Conservation (phyloP, 2,329 filamentous ascomycete species). For the Exutisphaerella laricina region DNA sequence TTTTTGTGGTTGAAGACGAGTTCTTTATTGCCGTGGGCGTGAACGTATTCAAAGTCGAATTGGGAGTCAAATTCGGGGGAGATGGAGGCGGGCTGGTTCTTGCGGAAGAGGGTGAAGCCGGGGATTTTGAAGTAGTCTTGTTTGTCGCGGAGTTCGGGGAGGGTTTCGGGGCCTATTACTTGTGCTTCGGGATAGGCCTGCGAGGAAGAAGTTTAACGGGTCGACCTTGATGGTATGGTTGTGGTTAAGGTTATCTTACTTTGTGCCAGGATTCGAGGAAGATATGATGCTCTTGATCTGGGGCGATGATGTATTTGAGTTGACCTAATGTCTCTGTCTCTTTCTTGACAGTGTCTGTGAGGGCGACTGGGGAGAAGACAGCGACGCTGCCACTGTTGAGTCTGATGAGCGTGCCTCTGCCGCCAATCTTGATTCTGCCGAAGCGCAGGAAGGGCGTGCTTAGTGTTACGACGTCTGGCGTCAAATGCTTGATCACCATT, state of each 20-base stretch:
- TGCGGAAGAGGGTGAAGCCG: conserved; percentile 48
- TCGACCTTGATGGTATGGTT: conserved; percentile 13
- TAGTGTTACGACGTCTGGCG: conserved; percentile 69
- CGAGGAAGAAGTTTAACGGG: not conserved
- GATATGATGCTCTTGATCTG: conserved; percentile 92
- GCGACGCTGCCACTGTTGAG: conserved; percentile 72
- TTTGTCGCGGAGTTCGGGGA: conserved; percentile 69
- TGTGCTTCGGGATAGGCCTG: conserved; percentile 68
- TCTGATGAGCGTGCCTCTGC: conserved; percentile 78
- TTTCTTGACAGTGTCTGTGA: conserved; percentile 70
- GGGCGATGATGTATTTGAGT: conserved; percentile 78
- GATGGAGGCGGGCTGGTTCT: conserved; percentile 43
- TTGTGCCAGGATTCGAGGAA: conserved; percentile 80
- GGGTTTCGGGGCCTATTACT: conserved; percentile 74
- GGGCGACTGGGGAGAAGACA: conserved; percentile 84
- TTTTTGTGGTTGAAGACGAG: conserved; percentile 81
- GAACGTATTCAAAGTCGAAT: conserved; percentile 78
- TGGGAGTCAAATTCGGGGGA: conserved; percentile 76
- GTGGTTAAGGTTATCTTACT: conserved; percentile 9
- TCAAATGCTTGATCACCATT: conserved; percentile 85
- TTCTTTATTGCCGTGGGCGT: conserved; percentile 76
- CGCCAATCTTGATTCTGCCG: conserved; percentile 74
- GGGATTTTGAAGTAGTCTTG: conserved; percentile 32
- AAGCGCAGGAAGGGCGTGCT: conserved; percentile 81
- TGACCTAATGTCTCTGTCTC: conserved; percentile 54